phyloP scores from a whole-genome alignment of 106 monocot species.

The Apostasia shenzhenica region DNA sequence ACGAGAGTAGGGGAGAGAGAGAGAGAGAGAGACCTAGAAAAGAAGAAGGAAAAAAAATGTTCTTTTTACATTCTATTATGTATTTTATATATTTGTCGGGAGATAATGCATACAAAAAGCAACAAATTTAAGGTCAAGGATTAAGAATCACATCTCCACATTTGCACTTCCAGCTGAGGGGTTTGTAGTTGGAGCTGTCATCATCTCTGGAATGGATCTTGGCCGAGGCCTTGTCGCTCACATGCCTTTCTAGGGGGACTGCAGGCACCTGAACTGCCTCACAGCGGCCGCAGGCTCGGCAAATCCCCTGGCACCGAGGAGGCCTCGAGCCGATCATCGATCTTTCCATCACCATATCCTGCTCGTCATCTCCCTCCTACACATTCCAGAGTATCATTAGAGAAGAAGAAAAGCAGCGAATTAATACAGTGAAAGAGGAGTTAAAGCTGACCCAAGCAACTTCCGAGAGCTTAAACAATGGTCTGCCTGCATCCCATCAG shows the following conservation, averaged over 20 bases:
- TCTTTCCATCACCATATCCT: conserved; percentile 1
- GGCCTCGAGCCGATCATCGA: conserved; percentile 23
- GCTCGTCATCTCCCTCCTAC: not conserved
- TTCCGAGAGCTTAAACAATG: not conserved
- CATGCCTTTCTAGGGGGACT: not conserved
- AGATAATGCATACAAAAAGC: too few relatives aligned
- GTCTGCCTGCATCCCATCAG: conserved; percentile 2
- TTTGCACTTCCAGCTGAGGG: conserved; percentile 23
- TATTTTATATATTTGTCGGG: too few relatives aligned
- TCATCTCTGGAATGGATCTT: conserved; percentile 6
- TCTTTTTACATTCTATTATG: too few relatives aligned
- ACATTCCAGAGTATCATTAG: not conserved
- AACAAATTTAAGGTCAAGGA: conserved; percentile 5
- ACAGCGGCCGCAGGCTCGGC: conserved; percentile 17
- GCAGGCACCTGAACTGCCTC: conserved; percentile 23
- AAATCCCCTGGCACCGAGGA: conserved; percentile 11
- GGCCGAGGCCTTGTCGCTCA: not conserved
- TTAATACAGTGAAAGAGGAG: not conserved
- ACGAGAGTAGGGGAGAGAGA: too few relatives aligned
- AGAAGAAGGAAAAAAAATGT: too few relatives aligned
- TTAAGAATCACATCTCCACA: conserved; percentile 19
- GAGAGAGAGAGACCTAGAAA: too few relatives aligned
- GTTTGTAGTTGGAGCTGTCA: conserved; percentile 22
- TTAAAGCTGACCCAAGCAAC: not conserved
- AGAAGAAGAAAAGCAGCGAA: not conserved